Conservation (phyloP, 306 rosid genomes). For the Lotus japonicus region DNA sequence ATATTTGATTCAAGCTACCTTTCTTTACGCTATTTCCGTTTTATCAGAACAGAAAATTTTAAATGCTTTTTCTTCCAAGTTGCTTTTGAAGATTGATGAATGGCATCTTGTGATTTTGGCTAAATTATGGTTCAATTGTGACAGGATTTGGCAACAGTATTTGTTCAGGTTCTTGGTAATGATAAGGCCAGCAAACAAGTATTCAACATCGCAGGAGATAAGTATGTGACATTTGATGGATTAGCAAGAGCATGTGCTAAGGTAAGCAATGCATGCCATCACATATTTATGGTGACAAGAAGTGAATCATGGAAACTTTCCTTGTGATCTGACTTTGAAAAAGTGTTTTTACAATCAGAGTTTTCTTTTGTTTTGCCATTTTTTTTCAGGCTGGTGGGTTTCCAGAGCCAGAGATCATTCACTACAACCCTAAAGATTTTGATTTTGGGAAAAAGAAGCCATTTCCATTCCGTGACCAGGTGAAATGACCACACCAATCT, state of each 20-base stretch:
- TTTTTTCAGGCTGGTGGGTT: conserved; percentile 77
- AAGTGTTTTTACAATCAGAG: not conserved
- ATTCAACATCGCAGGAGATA: conserved; percentile 91
- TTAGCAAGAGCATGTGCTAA: conserved; percentile 96
- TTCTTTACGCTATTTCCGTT: not conserved
- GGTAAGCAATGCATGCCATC: conserved; percentile 31
- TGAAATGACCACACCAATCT: conserved; percentile 4
- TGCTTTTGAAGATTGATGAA: not conserved
- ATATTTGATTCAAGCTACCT: not conserved
- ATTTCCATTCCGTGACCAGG: conserved; percentile 98
- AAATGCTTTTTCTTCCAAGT: not conserved
- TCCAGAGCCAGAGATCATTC: conserved; percentile 92
- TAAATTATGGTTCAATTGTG: conserved; percentile 15
- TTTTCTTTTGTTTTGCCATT: not conserved
- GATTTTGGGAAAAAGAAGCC: conserved; percentile 95
- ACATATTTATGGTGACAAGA: not conserved
- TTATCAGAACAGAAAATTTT: not conserved
- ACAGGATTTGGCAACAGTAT: conserved; percentile 87
- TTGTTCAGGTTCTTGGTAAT: conserved; percentile 76
- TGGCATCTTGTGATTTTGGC: not conserved
- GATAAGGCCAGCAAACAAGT: conserved; percentile 84
- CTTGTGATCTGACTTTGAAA: not conserved
- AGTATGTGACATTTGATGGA: conserved; percentile 89
- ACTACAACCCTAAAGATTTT: conserved; percentile 83
- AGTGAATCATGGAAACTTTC: not conserved